phyloP scores from a whole-genome alignment of 2,329 filamentous ascomycete species.

The Hypocreales sp. region DNA sequence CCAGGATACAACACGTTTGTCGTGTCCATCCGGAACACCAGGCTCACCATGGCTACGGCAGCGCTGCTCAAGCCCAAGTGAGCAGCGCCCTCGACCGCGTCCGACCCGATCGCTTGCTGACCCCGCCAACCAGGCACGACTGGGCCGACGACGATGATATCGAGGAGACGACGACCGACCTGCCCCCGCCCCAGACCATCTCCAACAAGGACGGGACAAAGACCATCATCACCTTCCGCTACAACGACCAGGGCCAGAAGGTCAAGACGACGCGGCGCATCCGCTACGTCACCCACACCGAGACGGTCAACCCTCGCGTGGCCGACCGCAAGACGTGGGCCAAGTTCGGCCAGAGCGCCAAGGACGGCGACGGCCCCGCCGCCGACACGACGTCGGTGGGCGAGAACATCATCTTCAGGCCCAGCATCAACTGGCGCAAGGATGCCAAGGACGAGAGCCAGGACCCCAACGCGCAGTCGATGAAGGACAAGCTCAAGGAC shows the following conservation, averaged over 20 bases:
- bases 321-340: conserved; percentile 85
- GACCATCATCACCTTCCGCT: conserved; percentile 77
- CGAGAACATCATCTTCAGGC: conserved; percentile 97
- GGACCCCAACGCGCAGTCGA: conserved; percentile 55
- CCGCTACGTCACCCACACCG: conserved; percentile 79
- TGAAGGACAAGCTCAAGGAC: conserved; percentile 81
- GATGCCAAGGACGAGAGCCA: conserved; percentile 70
- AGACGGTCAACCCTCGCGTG: conserved; percentile 90
- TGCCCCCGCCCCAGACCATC: conserved; percentile 77
- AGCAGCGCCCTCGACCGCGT: conserved; percentile 7
- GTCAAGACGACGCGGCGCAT: conserved; percentile 95
- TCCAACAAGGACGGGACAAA: conserved; percentile 98
- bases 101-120: conserved; percentile 11
- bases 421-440: conserved; percentile 85
- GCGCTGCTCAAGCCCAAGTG: conserved; percentile 24
- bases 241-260: conserved; percentile 89
- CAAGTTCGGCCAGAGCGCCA: conserved; percentile 86
- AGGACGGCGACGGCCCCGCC: conserved; percentile 68
- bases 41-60: conserved; percentile 21
- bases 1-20: no score
- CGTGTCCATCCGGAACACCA: no score
- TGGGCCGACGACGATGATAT: conserved; percentile 95
- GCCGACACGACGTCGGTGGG: conserved; percentile 83
- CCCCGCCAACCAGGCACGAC: conserved; percentile 42
- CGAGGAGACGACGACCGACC: conserved; percentile 51